Percentiles rank a stretch among this genome's conserved stretches.
Evolutionary conservation across 495 filamentous ascomycete species (phyloP).

Genomic region (Xylona heveae): DNA sequence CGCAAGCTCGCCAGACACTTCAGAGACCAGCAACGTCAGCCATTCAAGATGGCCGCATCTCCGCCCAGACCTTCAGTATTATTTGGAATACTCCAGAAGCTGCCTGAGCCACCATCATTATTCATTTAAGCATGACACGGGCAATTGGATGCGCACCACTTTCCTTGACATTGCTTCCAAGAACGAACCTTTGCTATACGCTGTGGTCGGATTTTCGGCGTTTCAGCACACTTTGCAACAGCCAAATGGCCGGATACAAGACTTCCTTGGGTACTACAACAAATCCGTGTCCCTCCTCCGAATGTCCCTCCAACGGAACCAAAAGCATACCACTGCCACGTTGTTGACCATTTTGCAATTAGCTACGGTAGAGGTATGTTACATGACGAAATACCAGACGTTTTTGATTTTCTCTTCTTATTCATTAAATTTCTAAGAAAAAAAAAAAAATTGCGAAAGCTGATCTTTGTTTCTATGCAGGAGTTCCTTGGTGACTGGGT

Average conservation of each 20-base stretch:
- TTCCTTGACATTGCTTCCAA: conserved; percentile 51
- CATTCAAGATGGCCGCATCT: conserved; percentile 15
- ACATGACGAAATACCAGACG: too few species aligned
- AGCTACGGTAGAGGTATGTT: conserved; percentile 71
- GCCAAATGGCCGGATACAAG: conserved; percentile 46
- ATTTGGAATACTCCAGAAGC: conserved; percentile 55
- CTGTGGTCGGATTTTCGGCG: conserved; percentile 74
- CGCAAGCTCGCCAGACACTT: conserved; percentile 4
- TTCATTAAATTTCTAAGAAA: neutral
- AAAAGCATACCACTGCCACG: conserved; percentile 50
- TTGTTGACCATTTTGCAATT: conserved; percentile 80
- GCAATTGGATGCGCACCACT: conserved; percentile 48
- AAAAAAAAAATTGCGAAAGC: too few species aligned
- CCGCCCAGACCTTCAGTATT: conserved; percentile 22
- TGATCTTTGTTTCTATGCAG: conserved; percentile 21
- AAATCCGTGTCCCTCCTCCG: conserved; percentile 60
- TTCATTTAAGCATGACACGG: conserved; percentile 41
- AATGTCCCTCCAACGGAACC: conserved; percentile 42
- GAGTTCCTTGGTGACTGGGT: conserved; percentile 91
- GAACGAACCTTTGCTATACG: conserved; percentile 70
- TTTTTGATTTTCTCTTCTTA: neutral
- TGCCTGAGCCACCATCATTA: conserved; percentile 65
- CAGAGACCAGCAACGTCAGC: conserved; percentile 1
- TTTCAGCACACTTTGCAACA: conserved; percentile 60
- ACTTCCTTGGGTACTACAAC: conserved; percentile 82